These are phyloP conservation scores for Boletus insuetus DNA, from an alignment of 768 basidiomycete genomes.

Conservation along the genomic window DNA sequence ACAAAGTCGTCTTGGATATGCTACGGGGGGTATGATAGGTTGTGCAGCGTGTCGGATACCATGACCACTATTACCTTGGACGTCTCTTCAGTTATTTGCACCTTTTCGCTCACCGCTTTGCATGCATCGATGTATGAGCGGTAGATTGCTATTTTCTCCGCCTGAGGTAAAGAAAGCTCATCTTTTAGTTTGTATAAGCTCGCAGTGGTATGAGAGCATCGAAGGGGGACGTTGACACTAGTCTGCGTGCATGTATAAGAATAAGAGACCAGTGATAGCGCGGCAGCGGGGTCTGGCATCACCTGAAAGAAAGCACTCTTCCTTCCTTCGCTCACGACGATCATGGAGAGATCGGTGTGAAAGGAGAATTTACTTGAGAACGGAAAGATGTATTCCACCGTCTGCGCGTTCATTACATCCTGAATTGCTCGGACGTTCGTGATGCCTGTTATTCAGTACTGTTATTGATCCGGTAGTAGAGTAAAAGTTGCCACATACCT, in stretches of 20 bases:
- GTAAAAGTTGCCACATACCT: constrained; percentile 23
- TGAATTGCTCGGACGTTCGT: constrained; percentile 63
- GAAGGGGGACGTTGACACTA: constrained; percentile 51
- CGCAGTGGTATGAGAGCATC: constrained; percentile 26
- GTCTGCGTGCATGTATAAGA: constrained; percentile 45
- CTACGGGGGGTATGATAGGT: constrained; percentile 34
- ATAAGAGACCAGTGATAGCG: neutral
- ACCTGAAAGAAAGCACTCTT: constrained; percentile 77
- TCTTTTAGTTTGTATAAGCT: constrained; percentile 49
- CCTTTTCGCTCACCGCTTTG: constrained; percentile 44
- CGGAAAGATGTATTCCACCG: constrained; percentile 72
- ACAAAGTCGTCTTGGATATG: constrained; percentile 78
- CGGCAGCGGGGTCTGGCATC: neutral
- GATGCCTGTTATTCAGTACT: constrained; percentile 42
- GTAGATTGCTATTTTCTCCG: constrained; percentile 51
- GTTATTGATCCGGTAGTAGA: neutral
- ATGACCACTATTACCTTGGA: constrained; percentile 48
- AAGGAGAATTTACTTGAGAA: constrained; percentile 67
- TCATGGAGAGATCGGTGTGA: constrained; percentile 66
- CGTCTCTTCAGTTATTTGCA: constrained; percentile 49
- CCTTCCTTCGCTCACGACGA: constrained; percentile 60
- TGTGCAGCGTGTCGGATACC: neutral
- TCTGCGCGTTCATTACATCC: constrained; percentile 61
- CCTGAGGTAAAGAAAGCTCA: constrained; percentile 43
- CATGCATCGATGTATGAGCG: constrained; percentile 61